Percentiles rank a stretch among this genome's conserved stretches.
Evolutionary conservation across 2,329 filamentous ascomycete genomes (phyloP).

Genomic region (Clonostachys rhizophaga): DNA sequence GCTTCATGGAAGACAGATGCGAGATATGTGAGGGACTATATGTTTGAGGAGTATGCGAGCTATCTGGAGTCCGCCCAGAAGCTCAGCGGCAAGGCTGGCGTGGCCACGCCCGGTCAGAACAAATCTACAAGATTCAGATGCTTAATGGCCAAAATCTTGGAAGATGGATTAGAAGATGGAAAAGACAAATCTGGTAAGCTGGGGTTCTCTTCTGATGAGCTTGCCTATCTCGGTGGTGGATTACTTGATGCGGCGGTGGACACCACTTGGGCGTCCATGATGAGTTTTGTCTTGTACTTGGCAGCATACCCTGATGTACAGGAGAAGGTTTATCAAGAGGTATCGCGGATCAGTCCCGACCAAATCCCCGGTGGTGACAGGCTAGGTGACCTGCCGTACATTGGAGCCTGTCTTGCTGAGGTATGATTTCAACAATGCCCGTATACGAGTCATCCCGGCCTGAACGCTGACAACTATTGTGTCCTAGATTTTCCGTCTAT

Average conservation of each 20-base stretch:
- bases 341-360: slow-evolving; percentile 12
- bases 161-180: not conserved
- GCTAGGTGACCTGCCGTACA: slow-evolving; percentile 3
- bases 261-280: slow-evolving; percentile 1
- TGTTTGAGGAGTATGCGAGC: not conserved
- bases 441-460: too few relatives aligned
- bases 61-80: not conserved
- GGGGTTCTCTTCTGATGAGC: not conserved
- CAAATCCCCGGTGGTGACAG: slow-evolving; percentile 18
- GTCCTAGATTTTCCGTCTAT: not conserved
- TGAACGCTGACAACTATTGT: not conserved
- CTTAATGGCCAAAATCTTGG: not conserved
- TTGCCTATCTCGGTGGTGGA: not conserved
- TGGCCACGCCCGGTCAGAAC: too few relatives aligned
- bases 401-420: not conserved
- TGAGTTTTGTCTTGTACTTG: not conserved
- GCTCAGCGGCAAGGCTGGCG: not conserved
- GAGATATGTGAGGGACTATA: not conserved
- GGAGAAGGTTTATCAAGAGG: slow-evolving; percentile 15
- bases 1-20: not conserved
- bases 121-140: not conserved
- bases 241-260: not conserved
- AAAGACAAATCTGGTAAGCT: not conserved
- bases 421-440: too few relatives aligned
- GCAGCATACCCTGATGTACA: slow-evolving; percentile 9